Conservation (phyloP, 2,329 filamentous ascomycete genomes). For the Clonostachys chloroleuca region DNA sequence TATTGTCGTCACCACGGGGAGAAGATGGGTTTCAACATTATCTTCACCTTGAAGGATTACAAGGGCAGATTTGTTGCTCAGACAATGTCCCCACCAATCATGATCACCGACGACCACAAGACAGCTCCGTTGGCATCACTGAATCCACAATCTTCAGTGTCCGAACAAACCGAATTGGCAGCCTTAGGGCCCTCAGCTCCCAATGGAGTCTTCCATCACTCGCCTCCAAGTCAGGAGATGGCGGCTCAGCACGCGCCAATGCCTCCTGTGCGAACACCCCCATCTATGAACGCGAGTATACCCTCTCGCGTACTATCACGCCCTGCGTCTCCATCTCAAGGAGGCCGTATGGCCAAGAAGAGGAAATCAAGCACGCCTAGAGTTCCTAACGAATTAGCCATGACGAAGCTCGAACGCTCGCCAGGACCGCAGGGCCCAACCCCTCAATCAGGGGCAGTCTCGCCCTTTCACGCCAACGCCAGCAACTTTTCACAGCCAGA, state of each 20-base stretch:
- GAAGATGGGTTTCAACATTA: slow-evolving; percentile 87
- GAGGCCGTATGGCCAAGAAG: slow-evolving; percentile 70
- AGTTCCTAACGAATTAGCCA: slow-evolving; percentile 68
- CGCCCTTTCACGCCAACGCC: neutral
- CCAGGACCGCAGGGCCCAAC: slow-evolving; percentile 19
- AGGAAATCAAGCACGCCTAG: slow-evolving; percentile 70
- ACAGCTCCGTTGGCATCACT: slow-evolving; percentile 50
- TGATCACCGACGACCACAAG: slow-evolving; percentile 98
- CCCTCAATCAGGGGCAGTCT: neutral
- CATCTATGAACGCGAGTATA: neutral
- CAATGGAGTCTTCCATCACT: neutral
- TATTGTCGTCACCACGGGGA: slow-evolving; percentile 95
- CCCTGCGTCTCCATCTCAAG: slow-evolving; percentile 66
- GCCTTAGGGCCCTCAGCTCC: neutral
- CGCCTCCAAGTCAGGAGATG: neutral
- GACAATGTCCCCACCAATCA: slow-evolving; percentile 80
- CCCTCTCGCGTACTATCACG: slow-evolving; percentile 48
- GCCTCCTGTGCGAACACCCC: neutral
- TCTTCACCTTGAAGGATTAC: slow-evolving; percentile 89
- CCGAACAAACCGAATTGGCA: neutral
- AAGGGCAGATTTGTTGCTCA: slow-evolving; percentile 75
- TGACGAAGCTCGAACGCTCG: slow-evolving; percentile 73
- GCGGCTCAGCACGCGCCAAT: neutral
- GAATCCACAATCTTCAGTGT: slow-evolving; percentile 9
- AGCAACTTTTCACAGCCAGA: slow-evolving; percentile 24